Percentiles rank a stretch among this genome's conserved stretches.
phyloP scores from a whole-genome alignment of 2,329 filamentous ascomycete genomes.

The Penicillium sp. region DNA sequence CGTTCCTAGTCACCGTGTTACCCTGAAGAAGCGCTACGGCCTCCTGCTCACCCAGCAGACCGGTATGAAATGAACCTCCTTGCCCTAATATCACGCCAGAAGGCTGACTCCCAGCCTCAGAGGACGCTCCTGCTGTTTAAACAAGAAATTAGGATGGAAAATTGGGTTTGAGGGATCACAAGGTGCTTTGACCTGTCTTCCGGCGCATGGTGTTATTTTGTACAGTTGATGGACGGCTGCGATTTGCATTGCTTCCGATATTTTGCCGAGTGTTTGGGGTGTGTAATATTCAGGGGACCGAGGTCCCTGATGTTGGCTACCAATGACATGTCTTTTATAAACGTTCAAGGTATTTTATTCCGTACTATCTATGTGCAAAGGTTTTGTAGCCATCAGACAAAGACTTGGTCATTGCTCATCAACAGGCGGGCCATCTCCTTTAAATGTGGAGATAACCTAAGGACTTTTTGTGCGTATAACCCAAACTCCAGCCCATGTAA shows the following conservation, averaged over 20 bases:
- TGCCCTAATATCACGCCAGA: not conserved
- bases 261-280: conserved; percentile 16
- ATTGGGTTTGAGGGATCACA: conserved; percentile 22
- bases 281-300: conserved; percentile 10
- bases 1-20: conserved; percentile 74
- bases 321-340: conserved; percentile 15
- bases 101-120: not conserved
- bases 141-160: conserved; percentile 8
- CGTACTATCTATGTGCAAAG: conserved; percentile 24
- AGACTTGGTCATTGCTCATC: conserved; percentile 16
- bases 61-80: conserved; percentile 38
- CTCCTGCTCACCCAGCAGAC: conserved; percentile 78
- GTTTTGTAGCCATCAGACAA: conserved; percentile 14
- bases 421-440: conserved; percentile 13
- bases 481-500: conserved; percentile 26
- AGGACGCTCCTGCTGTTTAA: not conserved
- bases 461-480: conserved; percentile 18
- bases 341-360: conserved; percentile 8
- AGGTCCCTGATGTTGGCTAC: conserved; percentile 12
- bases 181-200: conserved; percentile 28
- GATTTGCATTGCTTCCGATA: conserved; percentile 23
- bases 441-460: not conserved
- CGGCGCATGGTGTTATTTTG: conserved; percentile 42
- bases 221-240: conserved; percentile 29
- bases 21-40: conserved; percentile 89